These are phyloP conservation scores for Cryphonectria carpinicola DNA, from an alignment of 2,329 filamentous ascomycete genomes.

Conservation along the genomic window DNA sequence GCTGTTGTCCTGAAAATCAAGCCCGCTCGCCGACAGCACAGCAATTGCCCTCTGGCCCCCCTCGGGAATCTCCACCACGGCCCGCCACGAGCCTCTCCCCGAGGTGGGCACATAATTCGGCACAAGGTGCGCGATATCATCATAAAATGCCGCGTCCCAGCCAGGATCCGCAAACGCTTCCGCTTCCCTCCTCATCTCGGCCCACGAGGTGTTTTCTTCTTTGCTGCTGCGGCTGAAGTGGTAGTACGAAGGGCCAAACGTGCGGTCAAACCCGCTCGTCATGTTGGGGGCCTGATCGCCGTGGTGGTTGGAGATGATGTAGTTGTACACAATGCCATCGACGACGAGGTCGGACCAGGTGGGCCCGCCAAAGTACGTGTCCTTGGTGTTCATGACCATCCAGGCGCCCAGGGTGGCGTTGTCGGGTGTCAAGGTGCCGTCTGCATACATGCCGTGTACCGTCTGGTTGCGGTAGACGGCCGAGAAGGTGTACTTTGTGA, in stretches of 20 bases:
- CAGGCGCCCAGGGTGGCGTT: slow-evolving; percentile 62
- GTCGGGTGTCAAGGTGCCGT: slow-evolving; percentile 48
- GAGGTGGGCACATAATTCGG: slow-evolving; percentile 61
- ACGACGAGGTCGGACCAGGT: slow-evolving; percentile 66
- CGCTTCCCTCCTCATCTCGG: slow-evolving; percentile 58
- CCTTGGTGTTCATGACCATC: slow-evolving; percentile 67
- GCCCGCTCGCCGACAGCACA: slow-evolving; percentile 54
- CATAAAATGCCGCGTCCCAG: slow-evolving; percentile 66
- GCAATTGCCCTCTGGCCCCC: slow-evolving; percentile 57
- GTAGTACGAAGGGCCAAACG: slow-evolving; percentile 67
- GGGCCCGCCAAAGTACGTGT: slow-evolving; percentile 66
- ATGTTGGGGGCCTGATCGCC: slow-evolving; percentile 67
- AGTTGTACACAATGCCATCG: slow-evolving; percentile 69
- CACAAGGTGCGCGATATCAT: slow-evolving; percentile 62
- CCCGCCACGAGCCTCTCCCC: slow-evolving; percentile 54
- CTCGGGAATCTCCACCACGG: slow-evolving; percentile 54
- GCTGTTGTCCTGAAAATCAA: slow-evolving; percentile 63
- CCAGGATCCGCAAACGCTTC: slow-evolving; percentile 51
- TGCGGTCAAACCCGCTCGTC: slow-evolving; percentile 66
- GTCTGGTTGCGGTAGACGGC: slow-evolving; percentile 62
- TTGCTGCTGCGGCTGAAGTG: slow-evolving; percentile 64
- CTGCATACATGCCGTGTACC: slow-evolving; percentile 55
- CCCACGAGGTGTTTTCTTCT: slow-evolving; percentile 48
- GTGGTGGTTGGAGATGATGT: slow-evolving; percentile 63
- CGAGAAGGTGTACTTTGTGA: slow-evolving; percentile 68